These are phyloP conservation scores for Senna siamea DNA, from an alignment of 306 rosid species.

Conservation along the genomic window DNA sequence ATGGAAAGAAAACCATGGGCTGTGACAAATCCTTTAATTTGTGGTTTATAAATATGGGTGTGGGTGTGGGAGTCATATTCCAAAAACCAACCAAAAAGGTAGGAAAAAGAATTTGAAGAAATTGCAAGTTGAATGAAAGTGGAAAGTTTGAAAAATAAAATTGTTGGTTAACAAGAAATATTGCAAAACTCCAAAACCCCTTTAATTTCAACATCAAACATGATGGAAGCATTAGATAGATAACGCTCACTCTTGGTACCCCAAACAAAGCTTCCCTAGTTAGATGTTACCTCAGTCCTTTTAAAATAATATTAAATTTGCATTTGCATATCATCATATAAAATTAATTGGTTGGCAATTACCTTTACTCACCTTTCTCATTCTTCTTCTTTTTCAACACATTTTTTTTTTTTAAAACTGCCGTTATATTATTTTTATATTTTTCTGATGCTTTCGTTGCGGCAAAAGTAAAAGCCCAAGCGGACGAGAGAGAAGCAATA, in stretches of 20 bases:
- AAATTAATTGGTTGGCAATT: neutral
- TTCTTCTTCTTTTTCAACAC: neutral
- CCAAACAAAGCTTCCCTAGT: neutral
- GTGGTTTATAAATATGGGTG: neutral
- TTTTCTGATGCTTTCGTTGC: neutral
- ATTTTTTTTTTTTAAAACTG: neutral
- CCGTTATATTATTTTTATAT: no score
- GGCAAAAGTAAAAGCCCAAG: no score
- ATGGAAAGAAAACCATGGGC: constrained; percentile 37
- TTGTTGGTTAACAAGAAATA: neutral
- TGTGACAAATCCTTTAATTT: neutral
- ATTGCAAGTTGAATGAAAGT: constrained; percentile 32
- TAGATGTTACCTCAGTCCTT: neutral
- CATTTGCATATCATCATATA: neutral
- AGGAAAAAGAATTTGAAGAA: neutral
- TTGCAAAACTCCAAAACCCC: neutral
- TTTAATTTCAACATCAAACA: neutral
- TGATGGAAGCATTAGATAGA: neutral
- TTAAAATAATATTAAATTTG: neutral
- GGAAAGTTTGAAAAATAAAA: neutral
- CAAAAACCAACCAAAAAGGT: constrained; percentile 3
- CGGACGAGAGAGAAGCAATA: no score
- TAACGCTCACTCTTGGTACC: neutral
- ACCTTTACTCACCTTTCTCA: neutral
- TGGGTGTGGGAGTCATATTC: neutral